Percentiles rank a stretch among this genome's conserved stretches.
Evolutionary conservation across 2,329 filamentous ascomycete genomes (phyloP).

Genomic region (Podosphaera aphanis): DNA sequence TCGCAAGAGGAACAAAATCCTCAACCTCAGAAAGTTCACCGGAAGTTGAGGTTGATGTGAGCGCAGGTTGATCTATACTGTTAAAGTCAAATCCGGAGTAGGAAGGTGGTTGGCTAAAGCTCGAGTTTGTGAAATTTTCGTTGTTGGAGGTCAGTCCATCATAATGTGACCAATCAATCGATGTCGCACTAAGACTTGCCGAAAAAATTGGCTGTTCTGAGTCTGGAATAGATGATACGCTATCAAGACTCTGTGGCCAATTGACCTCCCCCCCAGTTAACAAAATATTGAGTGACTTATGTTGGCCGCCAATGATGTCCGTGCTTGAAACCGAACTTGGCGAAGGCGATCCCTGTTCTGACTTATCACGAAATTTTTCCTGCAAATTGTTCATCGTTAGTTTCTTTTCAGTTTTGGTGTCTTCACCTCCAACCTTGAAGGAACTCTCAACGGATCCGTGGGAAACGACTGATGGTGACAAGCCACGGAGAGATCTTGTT

Average conservation of each 20-base stretch:
- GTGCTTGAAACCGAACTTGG: conserved; percentile 25
- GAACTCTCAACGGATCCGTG: conserved; percentile 23
- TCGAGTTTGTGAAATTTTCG: conserved; percentile 27
- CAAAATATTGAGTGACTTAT: conserved; percentile 37
- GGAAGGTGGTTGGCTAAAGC: conserved; percentile 30
- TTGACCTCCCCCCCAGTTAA: conserved; percentile 25
- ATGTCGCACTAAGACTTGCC: conserved; percentile 33
- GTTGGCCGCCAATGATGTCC: conserved; percentile 24
- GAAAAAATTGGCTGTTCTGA: conserved; percentile 33
- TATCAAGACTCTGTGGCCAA: conserved; percentile 23
- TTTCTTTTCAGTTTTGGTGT: conserved; percentile 17
- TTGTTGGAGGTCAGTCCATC: conserved; percentile 26
- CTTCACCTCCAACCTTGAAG: conserved; percentile 20
- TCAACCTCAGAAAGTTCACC: conserved; percentile 46
- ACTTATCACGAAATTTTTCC: conserved; percentile 30
- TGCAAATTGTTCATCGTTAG: conserved; percentile 17
- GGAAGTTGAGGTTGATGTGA: conserved; percentile 36
- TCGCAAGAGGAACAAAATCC: conserved; percentile 25
- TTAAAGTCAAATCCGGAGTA: conserved; percentile 30
- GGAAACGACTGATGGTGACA: conserved; percentile 25
- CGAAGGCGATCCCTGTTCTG: conserved; percentile 36
- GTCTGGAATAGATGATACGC: conserved; percentile 26
- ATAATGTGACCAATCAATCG: conserved; percentile 29
- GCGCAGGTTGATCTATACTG: conserved; percentile 29
- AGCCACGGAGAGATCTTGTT: conserved; percentile 29